A percentile compares a stretch with the other conserved stretches of the same genome.
Conservation (phyloP, 2,329 filamentous ascomycete species). For the Pestalotiopsis sp. region DNA sequence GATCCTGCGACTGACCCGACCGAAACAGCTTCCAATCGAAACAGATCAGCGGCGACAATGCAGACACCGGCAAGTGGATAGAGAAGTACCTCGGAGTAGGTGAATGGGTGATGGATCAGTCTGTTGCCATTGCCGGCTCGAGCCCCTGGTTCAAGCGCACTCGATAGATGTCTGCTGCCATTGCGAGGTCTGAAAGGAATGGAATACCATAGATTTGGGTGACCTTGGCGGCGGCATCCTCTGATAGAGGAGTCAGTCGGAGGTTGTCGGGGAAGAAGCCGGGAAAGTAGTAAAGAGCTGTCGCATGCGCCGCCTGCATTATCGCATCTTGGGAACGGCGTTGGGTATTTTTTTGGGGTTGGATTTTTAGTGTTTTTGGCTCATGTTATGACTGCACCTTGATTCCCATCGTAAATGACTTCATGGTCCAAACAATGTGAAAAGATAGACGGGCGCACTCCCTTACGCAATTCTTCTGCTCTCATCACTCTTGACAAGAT, state of each 20-base stretch:
- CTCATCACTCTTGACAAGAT: neutral
- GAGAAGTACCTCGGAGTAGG: constrained; percentile 92
- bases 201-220: neutral
- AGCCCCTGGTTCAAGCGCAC: constrained; percentile 91
- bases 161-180: constrained; percentile 53
- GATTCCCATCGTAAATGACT: neutral
- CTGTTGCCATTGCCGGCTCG: constrained; percentile 85
- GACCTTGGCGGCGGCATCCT: neutral
- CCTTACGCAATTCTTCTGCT: neutral
- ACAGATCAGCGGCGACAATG: constrained; percentile 76
- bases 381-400: constrained; percentile 6
- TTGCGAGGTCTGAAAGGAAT: neutral
- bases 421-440: neutral
- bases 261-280: neutral
- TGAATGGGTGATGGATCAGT: constrained; percentile 98
- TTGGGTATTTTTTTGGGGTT: neutral
- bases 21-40: constrained; percentile 81
- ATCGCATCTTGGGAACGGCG: constrained; percentile 3
- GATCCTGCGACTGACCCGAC: constrained; percentile 42
- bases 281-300: neutral
- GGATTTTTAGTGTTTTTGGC: neutral
- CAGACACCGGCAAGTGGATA: constrained; percentile 84
- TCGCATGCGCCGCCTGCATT: neutral
- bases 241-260: neutral
- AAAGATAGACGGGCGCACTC: neutral